Percentiles rank a stretch among this genome's conserved stretches.
Conservation (phyloP, 495 filamentous ascomycete species). For the Neurospora intermedia region DNA sequence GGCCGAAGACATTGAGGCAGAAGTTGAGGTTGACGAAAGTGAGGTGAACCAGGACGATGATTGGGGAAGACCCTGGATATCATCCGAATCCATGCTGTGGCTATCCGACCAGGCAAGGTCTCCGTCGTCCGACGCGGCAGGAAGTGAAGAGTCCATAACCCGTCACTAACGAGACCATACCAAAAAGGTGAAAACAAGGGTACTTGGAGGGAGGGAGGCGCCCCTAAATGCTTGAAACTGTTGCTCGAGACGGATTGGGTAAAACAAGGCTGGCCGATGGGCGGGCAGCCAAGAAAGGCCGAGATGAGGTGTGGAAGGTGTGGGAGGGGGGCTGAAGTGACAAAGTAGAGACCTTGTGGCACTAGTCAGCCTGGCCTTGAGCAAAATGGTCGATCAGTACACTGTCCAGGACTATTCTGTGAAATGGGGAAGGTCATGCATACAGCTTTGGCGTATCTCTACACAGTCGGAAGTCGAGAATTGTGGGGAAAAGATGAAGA, state of each 20-base stretch:
- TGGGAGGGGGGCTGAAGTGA: not conserved
- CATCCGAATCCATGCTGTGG: conserved; percentile 35
- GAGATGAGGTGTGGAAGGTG: conserved; percentile 2
- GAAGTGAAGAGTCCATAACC: conserved; percentile 33
- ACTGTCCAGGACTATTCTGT: not conserved
- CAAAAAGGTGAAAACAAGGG: conserved; percentile 9
- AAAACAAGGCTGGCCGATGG: not conserved
- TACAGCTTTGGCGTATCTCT: not conserved
- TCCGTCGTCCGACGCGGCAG: conserved; percentile 30
- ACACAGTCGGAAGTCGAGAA: not conserved
- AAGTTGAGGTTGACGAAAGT: conserved; percentile 13
- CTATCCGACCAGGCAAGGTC: conserved; percentile 33
- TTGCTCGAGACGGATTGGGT: not conserved
- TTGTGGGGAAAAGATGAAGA: not conserved
- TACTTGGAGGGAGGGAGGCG: conserved; percentile 3
- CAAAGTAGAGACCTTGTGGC: conserved; percentile 3
- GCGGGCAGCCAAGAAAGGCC: conserved; percentile 2
- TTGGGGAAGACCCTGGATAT: conserved; percentile 23
- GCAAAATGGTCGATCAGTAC: not conserved
- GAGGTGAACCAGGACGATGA: conserved; percentile 29
- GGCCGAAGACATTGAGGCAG: conserved; percentile 12
- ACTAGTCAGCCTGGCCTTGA: not conserved
- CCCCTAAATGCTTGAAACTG: conserved; percentile 8
- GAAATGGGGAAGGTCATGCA: not conserved
- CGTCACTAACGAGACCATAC: conserved; percentile 32